A percentile compares a stretch with the other conserved stretches of the same genome.
These are phyloP conservation scores for Papiliotrema laurentii DNA, from an alignment of 1,284 basidiomycete species.

Conservation along the genomic window DNA sequence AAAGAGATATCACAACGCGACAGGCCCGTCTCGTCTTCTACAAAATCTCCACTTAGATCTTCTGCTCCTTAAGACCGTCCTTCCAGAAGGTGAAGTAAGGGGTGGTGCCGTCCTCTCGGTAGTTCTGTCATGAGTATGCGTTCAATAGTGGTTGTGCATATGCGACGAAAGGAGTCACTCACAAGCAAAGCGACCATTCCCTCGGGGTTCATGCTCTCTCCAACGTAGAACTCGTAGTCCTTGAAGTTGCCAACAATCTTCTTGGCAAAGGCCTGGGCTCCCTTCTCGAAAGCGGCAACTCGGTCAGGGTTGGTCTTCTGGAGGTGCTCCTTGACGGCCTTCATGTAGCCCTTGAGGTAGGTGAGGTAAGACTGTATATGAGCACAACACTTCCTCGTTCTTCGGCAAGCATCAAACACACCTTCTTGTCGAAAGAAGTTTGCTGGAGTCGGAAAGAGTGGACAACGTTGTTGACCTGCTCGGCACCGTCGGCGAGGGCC, in stretches of 20 bases:
- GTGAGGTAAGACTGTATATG: slow-evolving; percentile 57
- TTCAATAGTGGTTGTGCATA: too few relatives aligned
- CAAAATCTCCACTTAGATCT: slow-evolving; percentile 20
- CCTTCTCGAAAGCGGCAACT: slow-evolving; percentile 78
- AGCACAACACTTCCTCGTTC: not conserved
- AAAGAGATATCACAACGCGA: not conserved
- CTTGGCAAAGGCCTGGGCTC: slow-evolving; percentile 71
- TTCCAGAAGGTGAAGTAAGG: slow-evolving; percentile 92
- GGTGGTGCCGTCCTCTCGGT: slow-evolving; percentile 56
- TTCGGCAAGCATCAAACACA: slow-evolving; percentile 9
- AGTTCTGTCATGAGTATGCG: slow-evolving; percentile 43
- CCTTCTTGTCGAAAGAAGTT: slow-evolving; percentile 89
- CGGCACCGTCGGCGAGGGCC: slow-evolving; percentile 70
- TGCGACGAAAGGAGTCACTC: slow-evolving; percentile 40
- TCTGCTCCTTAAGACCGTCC: slow-evolving; percentile 70
- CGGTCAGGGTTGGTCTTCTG: slow-evolving; percentile 60
- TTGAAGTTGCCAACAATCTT: slow-evolving; percentile 88
- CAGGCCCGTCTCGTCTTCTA: slow-evolving; percentile 2
- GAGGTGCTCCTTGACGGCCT: slow-evolving; percentile 66
- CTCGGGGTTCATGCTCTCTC: slow-evolving; percentile 78
- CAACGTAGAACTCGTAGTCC: slow-evolving; percentile 62
- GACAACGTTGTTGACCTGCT: slow-evolving; percentile 83
- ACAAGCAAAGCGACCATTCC: slow-evolving; percentile 82
- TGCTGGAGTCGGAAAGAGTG: slow-evolving; percentile 85
- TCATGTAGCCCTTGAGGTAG: slow-evolving; percentile 92